Evolutionary conservation across 805 yeast species (phyloP), one percentile per base, ranked within the genome.

Genomic region (Wickerhamiella parazyma): DNA sequence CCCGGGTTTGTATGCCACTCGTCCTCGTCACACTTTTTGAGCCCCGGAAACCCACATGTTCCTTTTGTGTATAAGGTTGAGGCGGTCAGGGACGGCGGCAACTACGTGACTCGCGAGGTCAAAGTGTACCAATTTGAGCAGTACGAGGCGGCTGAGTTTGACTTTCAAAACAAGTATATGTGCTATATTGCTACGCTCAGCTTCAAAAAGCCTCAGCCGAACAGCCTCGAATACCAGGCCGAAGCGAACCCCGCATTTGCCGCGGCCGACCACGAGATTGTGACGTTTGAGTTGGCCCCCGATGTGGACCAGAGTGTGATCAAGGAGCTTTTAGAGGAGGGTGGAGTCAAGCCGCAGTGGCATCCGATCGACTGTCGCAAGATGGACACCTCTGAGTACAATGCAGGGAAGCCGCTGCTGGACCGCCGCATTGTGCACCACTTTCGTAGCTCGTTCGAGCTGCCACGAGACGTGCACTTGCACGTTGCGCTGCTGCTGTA

Each of bases 321-420:
- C 7, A 26, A 36, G 6, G 36, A 29, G 8, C n/a, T 43, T 11
- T 28, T 42, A 2, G 20, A 34, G 3, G 39, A 38, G 10, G 10
- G 14, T 5, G 42, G 36, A 5, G 34, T 45, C n/a, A 39, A 44
- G 24, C 46, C 47, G 16, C 53, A 49, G 33, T 42, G 46, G 33
- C 62, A 58, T 36, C 59, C 58, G 11, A 49, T 58, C 12, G 62
- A 58, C 31, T 46, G 53, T 29, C 48, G 59, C 22, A 55, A 57
- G 49, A 45, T 52, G 48, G 55, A 55, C 33, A 54, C 55, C 44
- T 31, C 43, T 26, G 42, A 36, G 24, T 51, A 42, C 46, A 56
- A 56, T 46, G 21, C 38, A 25, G 37, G 20, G 7, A 36, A 16
- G 25, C 41, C 42, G 4, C 33, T 50, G n/a, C 31, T 49, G 9